Evolutionary conservation across 192 early-diverging fungal species (phyloP), one percentile per base, ranked within the genome.

Genomic region (Gonapodya prolifera): DNA sequence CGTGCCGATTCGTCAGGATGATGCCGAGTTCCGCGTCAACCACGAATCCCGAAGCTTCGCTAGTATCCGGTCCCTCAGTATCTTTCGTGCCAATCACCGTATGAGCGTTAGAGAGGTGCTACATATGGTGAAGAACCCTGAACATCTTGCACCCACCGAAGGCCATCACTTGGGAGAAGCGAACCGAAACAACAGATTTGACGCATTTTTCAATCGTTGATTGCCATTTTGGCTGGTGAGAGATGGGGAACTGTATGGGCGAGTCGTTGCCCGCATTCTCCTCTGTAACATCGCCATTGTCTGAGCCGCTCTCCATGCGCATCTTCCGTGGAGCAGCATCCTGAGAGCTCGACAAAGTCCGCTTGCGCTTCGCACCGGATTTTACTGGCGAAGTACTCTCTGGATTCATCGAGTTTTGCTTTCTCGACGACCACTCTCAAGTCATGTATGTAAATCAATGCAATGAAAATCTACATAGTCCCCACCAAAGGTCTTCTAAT

Each of bases 21-120:
- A 91, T 81, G 31, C 91, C 92, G 29, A 82, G 83, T 76, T 83
- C 81, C 29, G 87, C 87, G 80, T 94, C 93, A 2, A 94, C 91
- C 70, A 94, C 91, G 83, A 94, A 94, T 29, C 93, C 93, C 35
- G 93, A 88, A 28, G 93, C 93, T 79, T 94, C 91, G 79, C 88
- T 90, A 1, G 87, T 91, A 32, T 89, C 90, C 1, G 83, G 76
- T 0, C 45, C 45, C 45, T 61, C 45, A 23, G 45, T 61, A 61
- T 61, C 45, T 61, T 8, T 61, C 18, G n/a, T n/a, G n/a, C n/a
- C n/a, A n/a, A n/a, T 30, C 18, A 73, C 8, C 8, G 71, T 73
- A 32, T 16, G 71, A 73, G 32, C 71, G 71, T 18, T 18, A 2
- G 31, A 73, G 31, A 16, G 71, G 28, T 8, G 31, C 8, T 18